Percentiles rank a stretch among this genome's conserved stretches.
Evolutionary conservation across 495 filamentous ascomycete genomes (phyloP).

Genomic region (Parachaetomium inaequale): DNA sequence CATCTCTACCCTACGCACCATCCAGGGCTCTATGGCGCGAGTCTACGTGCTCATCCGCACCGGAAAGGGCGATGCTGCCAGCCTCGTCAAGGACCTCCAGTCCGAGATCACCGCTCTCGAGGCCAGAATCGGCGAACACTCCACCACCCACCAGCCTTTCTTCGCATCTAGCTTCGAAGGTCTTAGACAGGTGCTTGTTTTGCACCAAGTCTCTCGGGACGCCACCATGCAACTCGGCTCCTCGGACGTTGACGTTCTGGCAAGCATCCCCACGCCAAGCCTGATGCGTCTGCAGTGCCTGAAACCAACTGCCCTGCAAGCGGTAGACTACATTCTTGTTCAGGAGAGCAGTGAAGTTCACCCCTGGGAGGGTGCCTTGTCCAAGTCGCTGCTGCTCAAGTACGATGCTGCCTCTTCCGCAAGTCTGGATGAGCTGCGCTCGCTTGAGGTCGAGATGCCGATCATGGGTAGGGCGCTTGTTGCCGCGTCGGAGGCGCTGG

Average conservation of each 20-base stretch:
- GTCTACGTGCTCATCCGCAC: slow-evolving; percentile 49
- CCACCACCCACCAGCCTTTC: slow-evolving; percentile 43
- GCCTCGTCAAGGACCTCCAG: slow-evolving; percentile 51
- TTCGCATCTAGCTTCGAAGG: slow-evolving; percentile 64
- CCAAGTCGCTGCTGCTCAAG: slow-evolving; percentile 54
- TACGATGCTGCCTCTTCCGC: slow-evolving; percentile 52
- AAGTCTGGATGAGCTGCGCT: slow-evolving; percentile 57
- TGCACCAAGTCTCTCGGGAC: slow-evolving; percentile 35
- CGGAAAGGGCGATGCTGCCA: slow-evolving; percentile 39
- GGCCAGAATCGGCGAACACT: slow-evolving; percentile 39
- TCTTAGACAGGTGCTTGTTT: slow-evolving; percentile 58
- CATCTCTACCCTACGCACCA: slow-evolving; percentile 41
- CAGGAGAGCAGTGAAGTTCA: slow-evolving; percentile 29
- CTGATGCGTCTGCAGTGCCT: slow-evolving; percentile 45
- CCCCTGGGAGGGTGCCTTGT: slow-evolving; percentile 53
- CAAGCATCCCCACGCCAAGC: slow-evolving; percentile 41
- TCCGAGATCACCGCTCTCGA: slow-evolving; percentile 57
- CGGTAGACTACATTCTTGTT: slow-evolving; percentile 42
- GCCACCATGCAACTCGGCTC: slow-evolving; percentile 16
- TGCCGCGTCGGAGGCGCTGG: slow-evolving; percentile 43
- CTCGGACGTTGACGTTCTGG: slow-evolving; percentile 42
- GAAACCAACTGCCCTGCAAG: slow-evolving; percentile 39
- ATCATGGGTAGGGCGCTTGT: slow-evolving; percentile 55
- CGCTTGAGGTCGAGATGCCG: slow-evolving; percentile 63
- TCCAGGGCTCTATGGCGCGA: slow-evolving; percentile 51